Percentiles rank a stretch among this genome's conserved stretches.
Conservation (phyloP, 768 basidiomycete species). For the Leccinum pellstonianum region DNA sequence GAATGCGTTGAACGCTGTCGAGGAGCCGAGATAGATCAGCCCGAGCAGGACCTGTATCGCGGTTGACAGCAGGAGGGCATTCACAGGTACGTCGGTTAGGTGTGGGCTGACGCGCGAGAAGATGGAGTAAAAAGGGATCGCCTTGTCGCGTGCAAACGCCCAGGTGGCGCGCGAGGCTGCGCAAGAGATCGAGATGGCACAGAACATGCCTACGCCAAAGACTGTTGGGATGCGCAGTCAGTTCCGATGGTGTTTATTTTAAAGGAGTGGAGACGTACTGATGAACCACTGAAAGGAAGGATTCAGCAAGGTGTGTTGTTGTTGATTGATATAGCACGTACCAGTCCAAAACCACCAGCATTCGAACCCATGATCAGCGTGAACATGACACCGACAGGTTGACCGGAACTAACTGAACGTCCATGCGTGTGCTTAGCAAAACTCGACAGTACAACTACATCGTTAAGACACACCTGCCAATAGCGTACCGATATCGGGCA, state of each 20-base stretch:
- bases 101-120: conserved; percentile 47
- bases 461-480: conserved; percentile 43
- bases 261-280: conserved; percentile 26
- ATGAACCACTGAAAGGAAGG: conserved; percentile 39
- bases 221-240: conserved; percentile 30
- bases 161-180: conserved; percentile 69
- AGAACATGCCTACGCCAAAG: conserved; percentile 57
- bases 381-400: conserved; percentile 64
- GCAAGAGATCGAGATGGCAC: conserved; percentile 63
- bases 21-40: conserved; percentile 60
- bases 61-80: conserved; percentile 60
- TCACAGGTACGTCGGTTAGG: conserved; percentile 51
- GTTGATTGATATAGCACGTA: conserved; percentile 26
- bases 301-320: not conserved
- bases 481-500: conserved; percentile 55
- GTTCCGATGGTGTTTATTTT: too few relatives aligned
- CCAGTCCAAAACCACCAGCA: conserved; percentile 62
- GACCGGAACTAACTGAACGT: conserved; percentile 52
- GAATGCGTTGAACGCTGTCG: conserved; percentile 66
- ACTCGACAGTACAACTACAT: not conserved
- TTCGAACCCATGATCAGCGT: conserved; percentile 59
- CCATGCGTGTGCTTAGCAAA: conserved; percentile 3
- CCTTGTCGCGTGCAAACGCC: conserved; percentile 69
- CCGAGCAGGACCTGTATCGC: conserved; percentile 57
- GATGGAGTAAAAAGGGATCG: conserved; percentile 50